Evolutionary conservation across 805 yeast genomes (phyloP).

Genomic region (Lipomyces yamadae): DNA sequence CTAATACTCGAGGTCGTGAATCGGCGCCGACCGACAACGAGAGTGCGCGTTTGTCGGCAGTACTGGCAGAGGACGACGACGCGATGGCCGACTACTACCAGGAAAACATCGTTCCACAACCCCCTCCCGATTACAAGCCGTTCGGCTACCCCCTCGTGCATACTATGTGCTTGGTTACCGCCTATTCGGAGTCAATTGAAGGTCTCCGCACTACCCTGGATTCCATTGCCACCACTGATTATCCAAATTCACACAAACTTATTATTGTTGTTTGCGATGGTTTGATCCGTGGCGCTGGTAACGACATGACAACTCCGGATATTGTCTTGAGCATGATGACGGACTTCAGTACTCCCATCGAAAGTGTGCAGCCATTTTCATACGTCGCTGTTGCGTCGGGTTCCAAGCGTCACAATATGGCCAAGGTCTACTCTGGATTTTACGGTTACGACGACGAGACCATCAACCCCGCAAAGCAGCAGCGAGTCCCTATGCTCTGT

Average conservation of each 20-base stretch:
- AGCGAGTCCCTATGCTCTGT: constrained; percentile 75
- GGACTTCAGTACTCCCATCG: constrained; percentile 69
- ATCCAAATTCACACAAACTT: constrained; percentile 92
- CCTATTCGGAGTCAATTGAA: constrained; percentile 89
- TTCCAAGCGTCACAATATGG: constrained; percentile 94
- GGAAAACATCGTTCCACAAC: constrained; percentile 86
- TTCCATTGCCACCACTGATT: constrained; percentile 92
- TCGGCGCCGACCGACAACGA: constrained; percentile 30
- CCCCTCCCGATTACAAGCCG: constrained; percentile 88
- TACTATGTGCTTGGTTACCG: constrained; percentile 78
- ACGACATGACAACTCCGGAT: constrained; percentile 85
- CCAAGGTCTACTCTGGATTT: constrained; percentile 93
- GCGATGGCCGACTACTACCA: constrained; percentile 45
- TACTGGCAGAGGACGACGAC: constrained; percentile 21
- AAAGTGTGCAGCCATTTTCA: constrained; percentile 78
- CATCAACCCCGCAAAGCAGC: constrained; percentile 77
- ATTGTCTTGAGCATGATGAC: constrained; percentile 86
- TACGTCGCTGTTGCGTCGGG: constrained; percentile 97
- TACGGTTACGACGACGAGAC: constrained; percentile 81
- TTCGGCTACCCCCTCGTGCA: constrained; percentile 79
- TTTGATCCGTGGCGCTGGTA: constrained; percentile 90
- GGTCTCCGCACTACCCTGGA: constrained; percentile 89
- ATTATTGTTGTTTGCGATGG: constrained; percentile 91
- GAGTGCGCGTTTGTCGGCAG: constrained; percentile 24
- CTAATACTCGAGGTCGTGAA: constrained; percentile 30